Conservation (phyloP, 2,329 filamentous ascomycete species). For the Cercospora sp. region DNA sequence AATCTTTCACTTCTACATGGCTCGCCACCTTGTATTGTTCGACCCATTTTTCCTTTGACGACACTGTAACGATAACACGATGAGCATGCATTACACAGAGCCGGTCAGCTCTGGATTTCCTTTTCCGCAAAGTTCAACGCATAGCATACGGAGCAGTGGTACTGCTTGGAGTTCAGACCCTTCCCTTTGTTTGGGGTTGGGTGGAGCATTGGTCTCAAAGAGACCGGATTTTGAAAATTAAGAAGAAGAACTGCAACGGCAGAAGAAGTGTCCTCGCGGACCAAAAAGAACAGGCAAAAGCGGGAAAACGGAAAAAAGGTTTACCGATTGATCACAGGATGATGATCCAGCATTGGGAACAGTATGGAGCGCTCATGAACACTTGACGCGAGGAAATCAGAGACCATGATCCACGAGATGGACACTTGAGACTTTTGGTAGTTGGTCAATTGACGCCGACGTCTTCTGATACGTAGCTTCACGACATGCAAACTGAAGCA, state of each 20-base stretch:
- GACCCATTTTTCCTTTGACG: conserved; percentile 19
- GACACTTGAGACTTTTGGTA: not conserved
- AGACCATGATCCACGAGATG: not conserved
- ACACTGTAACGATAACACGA: conserved; percentile 27
- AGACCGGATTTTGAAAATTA: not conserved
- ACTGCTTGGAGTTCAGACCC: conserved; percentile 3
- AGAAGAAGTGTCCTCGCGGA: conserved; percentile 15
- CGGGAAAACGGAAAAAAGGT: not conserved
- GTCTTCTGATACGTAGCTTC: not conserved
- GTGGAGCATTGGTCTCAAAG: not conserved
- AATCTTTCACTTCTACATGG: not conserved
- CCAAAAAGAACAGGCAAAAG: conserved; percentile 10
- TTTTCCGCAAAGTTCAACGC: conserved; percentile 5
- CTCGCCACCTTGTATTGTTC: not conserved
- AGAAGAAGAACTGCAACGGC: not conserved
- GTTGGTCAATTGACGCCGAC: not conserved
- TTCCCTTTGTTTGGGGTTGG: not conserved
- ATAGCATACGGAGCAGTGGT: conserved; percentile 23
- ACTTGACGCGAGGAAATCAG: not conserved
- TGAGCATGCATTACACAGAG: conserved; percentile 18
- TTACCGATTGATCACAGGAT: not conserved
- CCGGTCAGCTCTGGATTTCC: conserved; percentile 17
- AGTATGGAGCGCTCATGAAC: not conserved
- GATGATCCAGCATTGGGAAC: not conserved
- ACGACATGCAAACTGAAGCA: not conserved